phyloP scores from a whole-genome alignment of 306 rosid genomes.

The Corylus americana region DNA sequence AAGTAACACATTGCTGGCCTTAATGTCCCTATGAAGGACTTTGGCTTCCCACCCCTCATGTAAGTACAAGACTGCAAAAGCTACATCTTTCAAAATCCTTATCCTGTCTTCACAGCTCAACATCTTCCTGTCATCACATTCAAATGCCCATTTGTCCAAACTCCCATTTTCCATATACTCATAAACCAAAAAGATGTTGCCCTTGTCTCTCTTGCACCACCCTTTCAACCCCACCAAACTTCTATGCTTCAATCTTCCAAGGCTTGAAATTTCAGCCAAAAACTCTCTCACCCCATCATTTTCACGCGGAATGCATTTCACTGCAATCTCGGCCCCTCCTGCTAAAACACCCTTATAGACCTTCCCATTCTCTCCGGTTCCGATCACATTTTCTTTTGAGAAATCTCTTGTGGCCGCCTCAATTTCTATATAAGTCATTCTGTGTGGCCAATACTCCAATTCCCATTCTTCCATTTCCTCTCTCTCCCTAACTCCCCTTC shows the following conservation, averaged over 20 bases:
- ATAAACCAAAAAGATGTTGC: slow-evolving; percentile 64
- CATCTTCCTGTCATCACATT: slow-evolving; percentile 47
- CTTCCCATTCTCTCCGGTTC: slow-evolving; percentile 83
- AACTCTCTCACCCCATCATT: slow-evolving; percentile 79
- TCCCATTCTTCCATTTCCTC: slow-evolving; percentile 94
- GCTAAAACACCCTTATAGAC: slow-evolving; percentile 68
- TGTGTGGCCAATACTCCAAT: slow-evolving; percentile 90
- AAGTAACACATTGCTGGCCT: slow-evolving; percentile 80
- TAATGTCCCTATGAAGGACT: slow-evolving; percentile 84
- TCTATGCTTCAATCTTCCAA: slow-evolving; percentile 81
- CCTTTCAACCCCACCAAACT: slow-evolving; percentile 72
- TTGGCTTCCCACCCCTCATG: slow-evolving; percentile 92
- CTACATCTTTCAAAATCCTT: slow-evolving; percentile 71
- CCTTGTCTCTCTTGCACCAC: slow-evolving; percentile 78
- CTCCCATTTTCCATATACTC: slow-evolving; percentile 92
- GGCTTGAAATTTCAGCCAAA: slow-evolving; percentile 78
- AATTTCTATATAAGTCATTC: slow-evolving; percentile 61
- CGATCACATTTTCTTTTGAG: slow-evolving; percentile 67
- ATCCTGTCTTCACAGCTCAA: slow-evolving; percentile 51
- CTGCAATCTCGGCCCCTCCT: slow-evolving; percentile 66
- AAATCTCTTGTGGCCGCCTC: slow-evolving; percentile 63
- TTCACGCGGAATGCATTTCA: slow-evolving; percentile 70
- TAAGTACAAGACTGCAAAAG: slow-evolving; percentile 61
- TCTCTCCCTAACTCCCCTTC: slow-evolving; percentile 45
- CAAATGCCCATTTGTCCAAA: slow-evolving; percentile 65